Conservation (phyloP, 2,329 filamentous ascomycete species). For the Dendrostoma leiphaemia region DNA sequence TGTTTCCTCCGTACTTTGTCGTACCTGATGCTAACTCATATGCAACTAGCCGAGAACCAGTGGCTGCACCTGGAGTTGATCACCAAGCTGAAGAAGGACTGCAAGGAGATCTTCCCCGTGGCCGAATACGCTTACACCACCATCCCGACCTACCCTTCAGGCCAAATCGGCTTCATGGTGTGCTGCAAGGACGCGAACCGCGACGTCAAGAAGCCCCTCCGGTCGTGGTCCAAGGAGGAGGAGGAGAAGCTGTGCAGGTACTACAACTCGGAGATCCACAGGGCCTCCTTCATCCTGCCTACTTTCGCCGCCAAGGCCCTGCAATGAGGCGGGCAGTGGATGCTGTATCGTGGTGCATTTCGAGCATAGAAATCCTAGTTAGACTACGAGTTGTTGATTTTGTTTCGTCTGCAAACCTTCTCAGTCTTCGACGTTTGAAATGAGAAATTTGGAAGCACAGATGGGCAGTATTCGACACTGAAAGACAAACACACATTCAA, state of each 20-base stretch:
- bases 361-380: no score
- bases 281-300: constrained; percentile 88
- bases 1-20: neutral
- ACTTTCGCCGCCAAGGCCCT: constrained; percentile 85
- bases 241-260: constrained; percentile 92
- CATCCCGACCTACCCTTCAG: constrained; percentile 97
- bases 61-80: constrained; percentile 97
- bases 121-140: constrained; percentile 99
- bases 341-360: no score
- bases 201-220: constrained; percentile 82
- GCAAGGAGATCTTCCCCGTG: constrained; percentile 94
- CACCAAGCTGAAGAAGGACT: constrained; percentile 91
- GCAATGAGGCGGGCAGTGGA: no score
- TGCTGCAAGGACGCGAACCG: constrained; percentile 82
- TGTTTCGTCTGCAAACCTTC: no score
- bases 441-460: no score
- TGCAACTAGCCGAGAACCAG: constrained; percentile 83
- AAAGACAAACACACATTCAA: no score
- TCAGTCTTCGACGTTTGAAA: no score
- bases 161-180: constrained; percentile 99
- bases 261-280: constrained; percentile 97
- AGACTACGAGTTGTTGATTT: no score
- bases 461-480: no score
- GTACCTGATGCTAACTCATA: constrained; percentile 2
- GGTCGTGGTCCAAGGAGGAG: constrained; percentile 79